Evolutionary conservation across 495 filamentous ascomycete genomes (phyloP).

Genomic region (Poronia punctata): DNA sequence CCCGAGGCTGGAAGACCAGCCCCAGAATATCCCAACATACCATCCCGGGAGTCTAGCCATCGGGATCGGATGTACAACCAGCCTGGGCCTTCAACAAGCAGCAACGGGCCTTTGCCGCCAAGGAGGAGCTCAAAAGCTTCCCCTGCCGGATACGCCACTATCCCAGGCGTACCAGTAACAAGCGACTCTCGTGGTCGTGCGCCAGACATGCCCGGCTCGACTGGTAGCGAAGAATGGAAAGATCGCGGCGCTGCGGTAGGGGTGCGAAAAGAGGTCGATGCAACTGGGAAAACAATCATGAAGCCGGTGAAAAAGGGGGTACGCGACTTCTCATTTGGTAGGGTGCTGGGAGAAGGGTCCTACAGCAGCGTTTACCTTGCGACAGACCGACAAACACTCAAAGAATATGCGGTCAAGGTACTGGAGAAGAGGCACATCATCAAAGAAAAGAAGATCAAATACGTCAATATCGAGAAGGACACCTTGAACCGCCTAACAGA

Average conservation of each 20-base stretch:
- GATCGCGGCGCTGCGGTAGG: conserved; percentile 82
- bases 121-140: conserved; percentile 62
- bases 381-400: conserved; percentile 89
- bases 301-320: conserved; percentile 93
- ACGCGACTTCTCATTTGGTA: conserved; percentile 90
- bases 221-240: conserved; percentile 90
- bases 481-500: conserved; percentile 93
- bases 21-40: conserved; percentile 55
- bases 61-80: conserved; percentile 61
- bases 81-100: conserved; percentile 35
- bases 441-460: conserved; percentile 99
- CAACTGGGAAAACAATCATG: conserved; percentile 72
- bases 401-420: conserved; percentile 98
- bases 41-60: conserved; percentile 62
- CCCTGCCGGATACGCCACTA: conserved; percentile 40
- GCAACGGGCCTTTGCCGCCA: conserved; percentile 55
- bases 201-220: conserved; percentile 55
- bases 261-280: conserved; percentile 70
- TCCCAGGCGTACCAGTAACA: conserved; percentile 31
- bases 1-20: conserved; percentile 48
- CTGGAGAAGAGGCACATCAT: conserved; percentile 99
- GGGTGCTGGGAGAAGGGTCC: conserved; percentile 89
- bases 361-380: conserved; percentile 96
- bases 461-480: conserved; percentile 99
- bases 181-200: conserved; percentile 45